phyloP scores from a whole-genome alignment of 163 green algal genomes.

The Chlorella variabilis region DNA sequence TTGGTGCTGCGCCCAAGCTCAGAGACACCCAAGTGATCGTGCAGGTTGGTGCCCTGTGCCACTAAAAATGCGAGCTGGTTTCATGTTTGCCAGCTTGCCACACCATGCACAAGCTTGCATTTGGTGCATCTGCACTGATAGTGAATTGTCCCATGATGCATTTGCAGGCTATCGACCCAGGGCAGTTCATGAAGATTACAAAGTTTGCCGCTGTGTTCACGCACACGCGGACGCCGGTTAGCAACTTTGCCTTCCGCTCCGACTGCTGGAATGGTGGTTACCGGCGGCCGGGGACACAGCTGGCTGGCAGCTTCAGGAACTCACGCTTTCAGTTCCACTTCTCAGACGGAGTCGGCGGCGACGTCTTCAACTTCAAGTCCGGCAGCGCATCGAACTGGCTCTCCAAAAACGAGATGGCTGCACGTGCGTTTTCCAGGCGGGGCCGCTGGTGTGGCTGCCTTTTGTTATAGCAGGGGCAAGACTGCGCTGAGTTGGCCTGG shows the following conservation, averaged over 20 bases:
- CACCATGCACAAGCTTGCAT: too few relatives aligned
- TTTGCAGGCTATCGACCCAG: too few relatives aligned
- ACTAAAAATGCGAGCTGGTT: too few relatives aligned
- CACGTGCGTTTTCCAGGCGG: not conserved
- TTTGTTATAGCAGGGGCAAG: too few relatives aligned
- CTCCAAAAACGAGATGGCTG: not conserved
- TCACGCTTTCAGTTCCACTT: not conserved
- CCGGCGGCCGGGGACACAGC: not conserved
- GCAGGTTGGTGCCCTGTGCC: not conserved
- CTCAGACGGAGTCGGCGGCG: not conserved
- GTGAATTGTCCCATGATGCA: too few relatives aligned
- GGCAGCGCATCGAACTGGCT: not conserved
- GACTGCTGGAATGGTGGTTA: slow-evolving; percentile 36
- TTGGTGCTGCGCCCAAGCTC: not conserved
- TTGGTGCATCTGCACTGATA: too few relatives aligned
- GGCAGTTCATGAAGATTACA: too few relatives aligned
- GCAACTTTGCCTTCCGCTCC: not conserved
- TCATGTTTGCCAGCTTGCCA: too few relatives aligned
- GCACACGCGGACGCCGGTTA: not conserved
- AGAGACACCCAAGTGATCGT: not conserved
- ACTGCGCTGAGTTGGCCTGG: too few relatives aligned
- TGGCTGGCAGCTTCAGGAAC: not conserved
- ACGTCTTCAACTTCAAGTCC: not conserved
- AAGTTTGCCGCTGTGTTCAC: not conserved
- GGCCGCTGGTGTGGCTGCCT: not conserved